Evolutionary conservation across 257 asterid genomes (phyloP), one percentile per base, ranked within the genome.

Genomic region (Capsicum rhomboideum): DNA sequence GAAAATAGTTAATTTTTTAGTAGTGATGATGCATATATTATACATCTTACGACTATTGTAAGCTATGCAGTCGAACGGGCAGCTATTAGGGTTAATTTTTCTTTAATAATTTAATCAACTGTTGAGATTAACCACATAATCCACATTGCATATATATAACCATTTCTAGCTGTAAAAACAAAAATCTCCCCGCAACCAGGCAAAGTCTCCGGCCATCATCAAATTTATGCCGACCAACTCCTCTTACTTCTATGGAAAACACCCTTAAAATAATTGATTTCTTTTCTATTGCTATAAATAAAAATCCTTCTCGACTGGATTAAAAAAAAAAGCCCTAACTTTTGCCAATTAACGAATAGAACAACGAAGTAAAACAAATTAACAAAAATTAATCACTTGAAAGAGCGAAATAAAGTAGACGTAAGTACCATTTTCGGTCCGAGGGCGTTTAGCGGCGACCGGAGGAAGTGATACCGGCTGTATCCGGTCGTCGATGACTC

Each of bases 371-470:
- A n/a, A 82, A 53, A 78, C 18, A 79, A 85, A 44, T 68, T 54
- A 71, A 42, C 14, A 7, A 85, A 4, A 46, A 9, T n/a, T 52
- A n/a, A 82, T 29, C 44, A 64, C 2, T 77, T 50, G 18, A 72
- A 54, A 79, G 13, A 67, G 37, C 56, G 14, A 56, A n/a, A 1
- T 63, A 16, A 66, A 54, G 34, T 67, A 82, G 14, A 31, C 26
- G n/a, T 54, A 10, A 63, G 56, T 85, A 92, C 98, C 98, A 64
- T 53, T 86, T n/a, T 95, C 94, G 1, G 94, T 7, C 81, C 98
- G 97, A 59, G 97, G 94, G 23, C 98, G 93, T 86, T 95, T 95
- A 13, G 88, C 87, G n/a, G 81, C 84, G 67, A 85, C 91, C 31
- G 89, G 84, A 26, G 89, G 86, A 40, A 87, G 80, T 82, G 92